Evolutionary conservation across 495 filamentous ascomycete genomes (phyloP).

Genomic region (Parathielavia appendiculata): DNA sequence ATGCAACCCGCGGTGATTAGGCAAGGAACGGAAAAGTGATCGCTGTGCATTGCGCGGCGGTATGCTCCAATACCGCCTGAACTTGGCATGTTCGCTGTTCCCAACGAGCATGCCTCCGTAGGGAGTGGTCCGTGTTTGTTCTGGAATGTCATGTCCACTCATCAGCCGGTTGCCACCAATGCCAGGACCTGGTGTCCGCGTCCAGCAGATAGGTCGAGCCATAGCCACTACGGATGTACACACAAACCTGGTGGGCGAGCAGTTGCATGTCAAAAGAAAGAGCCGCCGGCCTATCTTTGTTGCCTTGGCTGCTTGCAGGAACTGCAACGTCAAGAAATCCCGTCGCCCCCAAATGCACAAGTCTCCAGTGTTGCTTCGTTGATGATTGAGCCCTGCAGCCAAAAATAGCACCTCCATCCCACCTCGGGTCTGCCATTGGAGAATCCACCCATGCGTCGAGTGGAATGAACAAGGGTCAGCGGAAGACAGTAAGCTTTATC

Average conservation of each 20-base stretch:
- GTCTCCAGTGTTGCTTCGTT: background rate
- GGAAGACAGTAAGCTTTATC: too few species aligned
- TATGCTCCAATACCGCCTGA: background rate
- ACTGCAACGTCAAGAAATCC: background rate
- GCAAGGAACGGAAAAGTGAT: slow-evolving; percentile 6
- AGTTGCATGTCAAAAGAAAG: background rate
- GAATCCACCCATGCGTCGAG: too few species aligned
- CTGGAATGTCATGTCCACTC: background rate
- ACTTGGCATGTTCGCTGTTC: background rate
- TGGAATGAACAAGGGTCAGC: too few species aligned
- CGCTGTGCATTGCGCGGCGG: slow-evolving; percentile 2
- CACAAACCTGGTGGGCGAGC: background rate
- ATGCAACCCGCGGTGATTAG: background rate
- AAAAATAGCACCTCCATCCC: slow-evolving; percentile 14
- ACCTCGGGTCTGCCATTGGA: slow-evolving; percentile 1
- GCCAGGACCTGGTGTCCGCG: background rate
- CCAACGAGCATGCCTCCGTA: background rate
- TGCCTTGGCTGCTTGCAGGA: background rate
- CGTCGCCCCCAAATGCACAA: background rate
- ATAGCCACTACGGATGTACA: background rate
- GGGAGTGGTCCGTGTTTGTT: background rate
- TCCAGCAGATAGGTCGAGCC: background rate
- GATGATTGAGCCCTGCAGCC: background rate
- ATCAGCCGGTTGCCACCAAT: background rate
- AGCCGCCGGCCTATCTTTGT: background rate